Percentiles rank a stretch among this genome's conserved stretches.
phyloP scores from a whole-genome alignment of 305 asterid genomes.

The Fraxinus nigra region DNA sequence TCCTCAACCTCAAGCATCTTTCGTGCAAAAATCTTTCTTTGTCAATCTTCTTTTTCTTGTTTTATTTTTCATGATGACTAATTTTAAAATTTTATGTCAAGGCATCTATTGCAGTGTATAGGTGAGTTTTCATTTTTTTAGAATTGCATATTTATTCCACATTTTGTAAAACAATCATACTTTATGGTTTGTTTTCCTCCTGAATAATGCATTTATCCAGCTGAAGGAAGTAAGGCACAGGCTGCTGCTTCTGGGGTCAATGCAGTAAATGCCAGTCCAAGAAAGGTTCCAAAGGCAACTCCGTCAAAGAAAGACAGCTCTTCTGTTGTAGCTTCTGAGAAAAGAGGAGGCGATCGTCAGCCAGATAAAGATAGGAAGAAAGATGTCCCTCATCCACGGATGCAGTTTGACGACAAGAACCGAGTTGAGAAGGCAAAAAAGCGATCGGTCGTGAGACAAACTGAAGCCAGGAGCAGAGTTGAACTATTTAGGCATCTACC shows the following conservation, averaged over 20 bases:
- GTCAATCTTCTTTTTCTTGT: neutral
- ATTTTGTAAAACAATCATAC: slow-evolving; percentile 13
- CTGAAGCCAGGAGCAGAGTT: slow-evolving; percentile 74
- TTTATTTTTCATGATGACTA: neutral
- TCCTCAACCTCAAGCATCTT: neutral
- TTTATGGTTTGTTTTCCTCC: neutral
- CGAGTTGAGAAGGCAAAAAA: slow-evolving; percentile 91
- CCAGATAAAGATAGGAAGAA: slow-evolving; percentile 82
- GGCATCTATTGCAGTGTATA: slow-evolving; percentile 1
- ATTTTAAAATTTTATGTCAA: slow-evolving; percentile 1
- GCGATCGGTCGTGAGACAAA: slow-evolving; percentile 77
- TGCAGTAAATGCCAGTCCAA: slow-evolving; percentile 43
- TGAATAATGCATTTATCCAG: slow-evolving; percentile 34
- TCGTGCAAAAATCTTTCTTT: neutral
- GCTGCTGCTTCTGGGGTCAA: slow-evolving; percentile 45
- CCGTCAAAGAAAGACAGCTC: slow-evolving; percentile 62
- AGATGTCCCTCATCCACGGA: slow-evolving; percentile 82
- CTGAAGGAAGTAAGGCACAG: slow-evolving; percentile 58
- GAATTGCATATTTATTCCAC: neutral
- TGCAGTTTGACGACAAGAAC: slow-evolving; percentile 86
- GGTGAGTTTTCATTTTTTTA: neutral
- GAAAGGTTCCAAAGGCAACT: slow-evolving; percentile 51
- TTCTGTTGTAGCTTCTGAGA: slow-evolving; percentile 60
- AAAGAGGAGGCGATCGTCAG: slow-evolving; percentile 57
- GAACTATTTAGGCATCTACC: slow-evolving; percentile 91